These are phyloP conservation scores for Craspedostauros australis DNA, from an alignment of 108 stramenopile species.

Conservation along the genomic window DNA sequence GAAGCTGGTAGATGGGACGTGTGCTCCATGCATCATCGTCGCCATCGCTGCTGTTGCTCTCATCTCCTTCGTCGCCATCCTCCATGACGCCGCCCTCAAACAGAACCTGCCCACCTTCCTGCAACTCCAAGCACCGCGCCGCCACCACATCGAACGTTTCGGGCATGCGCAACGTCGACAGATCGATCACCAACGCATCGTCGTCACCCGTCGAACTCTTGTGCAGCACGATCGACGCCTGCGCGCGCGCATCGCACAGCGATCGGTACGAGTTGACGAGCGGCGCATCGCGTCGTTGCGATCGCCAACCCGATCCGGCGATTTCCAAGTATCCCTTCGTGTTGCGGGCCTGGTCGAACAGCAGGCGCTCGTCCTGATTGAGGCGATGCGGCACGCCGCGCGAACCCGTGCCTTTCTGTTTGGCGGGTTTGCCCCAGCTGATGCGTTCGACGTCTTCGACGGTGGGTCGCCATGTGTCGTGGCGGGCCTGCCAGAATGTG, in stretches of 20 bases:
- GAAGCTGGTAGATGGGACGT: slow-evolving; percentile 72
- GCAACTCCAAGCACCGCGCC: slow-evolving; percentile 14
- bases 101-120: slow-evolving; percentile 23
- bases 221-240: slow-evolving; percentile 63
- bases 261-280: slow-evolving; percentile 73
- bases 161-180: slow-evolving; percentile 67
- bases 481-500: slow-evolving; percentile 41
- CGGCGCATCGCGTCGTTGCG: slow-evolving; percentile 72
- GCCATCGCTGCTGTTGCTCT: neutral
- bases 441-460: slow-evolving; percentile 81
- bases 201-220: slow-evolving; percentile 45
- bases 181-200: slow-evolving; percentile 63
- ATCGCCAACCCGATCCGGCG: slow-evolving; percentile 64
- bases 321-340: slow-evolving; percentile 72
- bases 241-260: slow-evolving; percentile 73
- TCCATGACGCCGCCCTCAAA: slow-evolving; percentile 7
- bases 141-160: slow-evolving; percentile 37
- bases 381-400: slow-evolving; percentile 75
- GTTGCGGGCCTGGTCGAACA: slow-evolving; percentile 74
- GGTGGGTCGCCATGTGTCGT: slow-evolving; percentile 64
- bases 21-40: slow-evolving; percentile 36
- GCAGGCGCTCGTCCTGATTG: slow-evolving; percentile 66
- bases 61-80: slow-evolving; percentile 6
- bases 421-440: slow-evolving; percentile 76
- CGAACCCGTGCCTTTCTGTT: slow-evolving; percentile 75